Evolutionary conservation across 1,284 basidiomycete species (phyloP).

Genomic region (Garcileccinum viscosum): DNA sequence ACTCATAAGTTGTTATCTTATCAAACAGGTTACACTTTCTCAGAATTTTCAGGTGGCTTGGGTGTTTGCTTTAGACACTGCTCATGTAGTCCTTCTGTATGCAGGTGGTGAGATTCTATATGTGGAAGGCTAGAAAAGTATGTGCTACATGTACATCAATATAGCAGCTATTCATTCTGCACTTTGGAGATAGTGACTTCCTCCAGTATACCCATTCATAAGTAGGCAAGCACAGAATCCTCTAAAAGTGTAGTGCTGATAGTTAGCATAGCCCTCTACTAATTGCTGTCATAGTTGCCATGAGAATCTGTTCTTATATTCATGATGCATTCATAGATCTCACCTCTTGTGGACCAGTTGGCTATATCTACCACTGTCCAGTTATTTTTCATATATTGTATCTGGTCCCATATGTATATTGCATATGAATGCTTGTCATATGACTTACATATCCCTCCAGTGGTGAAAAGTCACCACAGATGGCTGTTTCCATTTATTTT

Average conservation of each 20-base stretch:
- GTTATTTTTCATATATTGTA: slow-evolving; percentile 35
- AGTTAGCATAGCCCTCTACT: slow-evolving; percentile 25
- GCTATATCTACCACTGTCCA: slow-evolving; percentile 29
- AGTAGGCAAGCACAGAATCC: slow-evolving; percentile 13
- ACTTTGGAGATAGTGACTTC: slow-evolving; percentile 28
- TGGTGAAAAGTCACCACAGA: slow-evolving; percentile 17
- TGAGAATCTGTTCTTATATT: slow-evolving; percentile 13
- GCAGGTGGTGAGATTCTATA: slow-evolving; percentile 21
- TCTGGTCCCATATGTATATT: slow-evolving; percentile 30
- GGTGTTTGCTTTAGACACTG: slow-evolving; percentile 27
- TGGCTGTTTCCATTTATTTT: slow-evolving; percentile 28
- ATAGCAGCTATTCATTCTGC: slow-evolving; percentile 33
- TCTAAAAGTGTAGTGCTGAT: slow-evolving; percentile 8
- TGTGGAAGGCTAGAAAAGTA: not conserved
- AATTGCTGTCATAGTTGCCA: slow-evolving; percentile 32
- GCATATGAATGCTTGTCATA: not conserved
- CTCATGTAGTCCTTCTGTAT: slow-evolving; percentile 29
- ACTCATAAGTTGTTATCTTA: slow-evolving; percentile 17
- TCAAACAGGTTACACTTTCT: not conserved
- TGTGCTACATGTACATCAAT: slow-evolving; percentile 18
- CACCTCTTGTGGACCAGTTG: slow-evolving; percentile 21
- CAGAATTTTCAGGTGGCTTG: slow-evolving; percentile 28
- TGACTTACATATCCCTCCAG: slow-evolving; percentile 17
- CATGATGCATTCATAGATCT: slow-evolving; percentile 13
- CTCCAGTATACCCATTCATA: slow-evolving; percentile 28